Conservation (phyloP, 2,329 filamentous ascomycete genomes). For the Tolypocladium capitatum region DNA sequence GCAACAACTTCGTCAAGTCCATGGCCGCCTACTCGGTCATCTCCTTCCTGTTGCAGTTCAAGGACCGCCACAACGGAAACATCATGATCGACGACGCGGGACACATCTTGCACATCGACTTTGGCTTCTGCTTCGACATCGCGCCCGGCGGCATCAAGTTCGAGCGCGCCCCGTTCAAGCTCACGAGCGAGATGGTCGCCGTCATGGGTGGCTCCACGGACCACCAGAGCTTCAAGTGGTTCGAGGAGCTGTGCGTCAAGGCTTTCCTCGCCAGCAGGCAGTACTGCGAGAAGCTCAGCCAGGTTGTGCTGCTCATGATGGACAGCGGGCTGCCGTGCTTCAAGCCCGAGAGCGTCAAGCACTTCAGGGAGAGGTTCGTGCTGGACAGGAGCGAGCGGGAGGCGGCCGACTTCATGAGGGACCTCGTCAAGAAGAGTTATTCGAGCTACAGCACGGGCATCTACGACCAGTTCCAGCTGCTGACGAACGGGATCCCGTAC, state of each 20-base stretch:
- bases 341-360: conserved; percentile 85
- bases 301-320: conserved; percentile 90
- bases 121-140: conserved; percentile 99
- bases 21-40: conserved; percentile 99
- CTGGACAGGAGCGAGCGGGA: conserved; percentile 84
- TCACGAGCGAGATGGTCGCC: conserved; percentile 95
- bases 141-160: conserved; percentile 95
- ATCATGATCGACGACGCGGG: conserved; percentile 98
- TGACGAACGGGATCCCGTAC: conserved; percentile 96
- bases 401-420: conserved; percentile 87
- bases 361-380: conserved; percentile 88
- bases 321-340: conserved; percentile 95
- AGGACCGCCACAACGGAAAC: conserved; percentile 97
- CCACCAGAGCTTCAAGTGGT: conserved; percentile 85
- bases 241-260: conserved; percentile 93
- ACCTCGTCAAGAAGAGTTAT: conserved; percentile 80
- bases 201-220: conserved; percentile 86
- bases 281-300: conserved; percentile 76
- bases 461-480: conserved; percentile 94
- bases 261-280: conserved; percentile 80
- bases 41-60: conserved; percentile 94
- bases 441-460: conserved; percentile 83
- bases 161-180: conserved; percentile 94
- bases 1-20: conserved; percentile 95
- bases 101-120: conserved; percentile 97